Percentiles rank a stretch among this genome's conserved stretches.
Evolutionary conservation across 1,284 basidiomycete genomes (phyloP).

Genomic region (Moniliella sp.): DNA sequence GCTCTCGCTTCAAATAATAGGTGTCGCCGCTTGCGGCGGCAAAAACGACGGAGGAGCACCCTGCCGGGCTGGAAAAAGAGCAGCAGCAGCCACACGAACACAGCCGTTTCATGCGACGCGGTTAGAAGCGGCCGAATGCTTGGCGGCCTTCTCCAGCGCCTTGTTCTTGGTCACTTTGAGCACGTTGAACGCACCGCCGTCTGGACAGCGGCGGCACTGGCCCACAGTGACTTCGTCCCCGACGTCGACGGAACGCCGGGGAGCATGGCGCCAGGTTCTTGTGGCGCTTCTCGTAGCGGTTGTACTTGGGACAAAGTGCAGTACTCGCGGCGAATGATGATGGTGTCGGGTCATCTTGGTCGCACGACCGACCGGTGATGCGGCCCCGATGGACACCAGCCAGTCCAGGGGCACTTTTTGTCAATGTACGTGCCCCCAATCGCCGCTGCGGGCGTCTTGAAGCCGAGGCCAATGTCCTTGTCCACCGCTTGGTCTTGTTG

Average conservation of each 20-base stretch:
- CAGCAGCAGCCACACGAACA: no score
- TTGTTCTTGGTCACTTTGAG: slow-evolving; percentile 50
- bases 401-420: slow-evolving; percentile 97
- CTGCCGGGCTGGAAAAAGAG: no score
- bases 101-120: no score
- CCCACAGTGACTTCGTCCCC: slow-evolving; percentile 85
- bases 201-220: slow-evolving; percentile 95
- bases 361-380: slow-evolving; percentile 84
- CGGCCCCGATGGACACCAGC: slow-evolving; percentile 68
- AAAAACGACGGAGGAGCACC: no score
- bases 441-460: slow-evolving; percentile 69
- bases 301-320: slow-evolving; percentile 95
- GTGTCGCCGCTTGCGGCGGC: no score
- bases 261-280: slow-evolving; percentile 93
- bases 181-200: slow-evolving; percentile 97
- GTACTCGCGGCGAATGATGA: slow-evolving; percentile 94
- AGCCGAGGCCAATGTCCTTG: slow-evolving; percentile 42
- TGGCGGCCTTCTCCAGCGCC: slow-evolving; percentile 38
- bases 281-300: slow-evolving; percentile 44
- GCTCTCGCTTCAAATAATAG: no score
- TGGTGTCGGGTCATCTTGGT: slow-evolving; percentile 99
- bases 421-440: slow-evolving; percentile 95
- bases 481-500: slow-evolving; percentile 93
- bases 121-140: no score
- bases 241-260: slow-evolving; percentile 59